Conservation (phyloP, 345 rosid genomes). For the Eucalyptus guilfoylei region DNA sequence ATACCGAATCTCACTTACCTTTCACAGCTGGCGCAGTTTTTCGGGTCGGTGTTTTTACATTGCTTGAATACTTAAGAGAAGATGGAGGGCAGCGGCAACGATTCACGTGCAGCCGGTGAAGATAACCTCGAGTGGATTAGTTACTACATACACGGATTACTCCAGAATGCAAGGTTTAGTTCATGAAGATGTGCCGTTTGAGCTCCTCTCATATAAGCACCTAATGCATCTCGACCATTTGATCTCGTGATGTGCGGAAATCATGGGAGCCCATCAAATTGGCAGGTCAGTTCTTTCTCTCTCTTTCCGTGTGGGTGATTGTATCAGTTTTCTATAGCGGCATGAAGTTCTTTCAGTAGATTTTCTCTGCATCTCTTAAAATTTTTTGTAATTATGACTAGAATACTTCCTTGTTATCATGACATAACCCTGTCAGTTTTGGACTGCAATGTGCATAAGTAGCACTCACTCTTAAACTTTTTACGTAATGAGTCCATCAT, state of each 20-base stretch:
- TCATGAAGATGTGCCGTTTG: background rate
- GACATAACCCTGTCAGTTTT: background rate
- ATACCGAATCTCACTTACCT: background rate
- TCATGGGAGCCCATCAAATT: background rate
- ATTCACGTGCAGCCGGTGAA: background rate
- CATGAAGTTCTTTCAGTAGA: fast-evolving
- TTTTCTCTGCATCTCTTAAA: background rate
- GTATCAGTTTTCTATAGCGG: background rate
- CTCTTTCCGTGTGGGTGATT: background rate
- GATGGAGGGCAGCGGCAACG: background rate
- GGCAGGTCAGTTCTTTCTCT: background rate
- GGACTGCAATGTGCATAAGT: background rate
- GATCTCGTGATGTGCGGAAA: background rate
- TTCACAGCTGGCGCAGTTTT: background rate
- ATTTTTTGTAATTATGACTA: fast-evolving
- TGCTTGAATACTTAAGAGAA: background rate
- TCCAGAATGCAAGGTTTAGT: background rate
- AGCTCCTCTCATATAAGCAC: background rate
- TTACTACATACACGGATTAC: background rate
- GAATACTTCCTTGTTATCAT: background rate
- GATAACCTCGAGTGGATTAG: background rate
- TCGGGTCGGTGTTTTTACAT: background rate
- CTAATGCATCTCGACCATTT: background rate
- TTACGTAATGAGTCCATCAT: background rate
- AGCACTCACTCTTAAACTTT: background rate